phyloP scores from a whole-genome alignment of 208 protist species.

The Acanthamoeba triangularis region DNA sequence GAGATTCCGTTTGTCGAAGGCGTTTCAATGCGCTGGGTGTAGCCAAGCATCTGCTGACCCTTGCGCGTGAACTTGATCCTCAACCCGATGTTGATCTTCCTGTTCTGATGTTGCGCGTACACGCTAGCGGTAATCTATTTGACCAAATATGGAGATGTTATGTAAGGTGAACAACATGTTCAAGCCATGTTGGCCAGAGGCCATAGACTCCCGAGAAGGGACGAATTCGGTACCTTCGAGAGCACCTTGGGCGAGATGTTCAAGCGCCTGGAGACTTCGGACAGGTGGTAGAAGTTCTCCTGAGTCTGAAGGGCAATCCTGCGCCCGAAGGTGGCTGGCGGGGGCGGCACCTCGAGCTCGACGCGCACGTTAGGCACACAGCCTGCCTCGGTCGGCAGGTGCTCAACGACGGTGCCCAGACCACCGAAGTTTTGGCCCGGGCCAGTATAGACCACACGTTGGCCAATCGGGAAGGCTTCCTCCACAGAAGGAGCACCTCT shows the following conservation, averaged over 20 bases:
- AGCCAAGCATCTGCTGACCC: slow-evolving; percentile 55
- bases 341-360: slow-evolving; percentile 29
- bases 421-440: slow-evolving; percentile 26
- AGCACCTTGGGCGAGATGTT: slow-evolving; percentile 73
- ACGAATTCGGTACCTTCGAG: not conserved
- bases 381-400: not conserved
- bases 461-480: slow-evolving; percentile 71
- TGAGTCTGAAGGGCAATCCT: slow-evolving; percentile 62
- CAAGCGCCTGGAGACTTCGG: slow-evolving; percentile 24
- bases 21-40: slow-evolving; percentile 67
- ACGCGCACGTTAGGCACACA: not conserved
- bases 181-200: no score
- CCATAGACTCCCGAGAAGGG: no score
- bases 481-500: not conserved
- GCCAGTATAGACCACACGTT: slow-evolving; percentile 10
- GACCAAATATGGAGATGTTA: no score
- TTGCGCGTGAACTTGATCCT: slow-evolving; percentile 75
- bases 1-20: not conserved
- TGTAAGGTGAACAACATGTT: no score
- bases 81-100: slow-evolving; percentile 74
- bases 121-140: slow-evolving; percentile 71
- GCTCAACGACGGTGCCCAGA: slow-evolving; percentile 30
- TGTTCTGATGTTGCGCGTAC: slow-evolving; percentile 64
- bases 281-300: slow-evolving; percentile 73
- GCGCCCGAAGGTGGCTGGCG: slow-evolving; percentile 44